Evolutionary conservation across 768 basidiomycete species (phyloP).

Genomic region (Suillus subaureus): DNA sequence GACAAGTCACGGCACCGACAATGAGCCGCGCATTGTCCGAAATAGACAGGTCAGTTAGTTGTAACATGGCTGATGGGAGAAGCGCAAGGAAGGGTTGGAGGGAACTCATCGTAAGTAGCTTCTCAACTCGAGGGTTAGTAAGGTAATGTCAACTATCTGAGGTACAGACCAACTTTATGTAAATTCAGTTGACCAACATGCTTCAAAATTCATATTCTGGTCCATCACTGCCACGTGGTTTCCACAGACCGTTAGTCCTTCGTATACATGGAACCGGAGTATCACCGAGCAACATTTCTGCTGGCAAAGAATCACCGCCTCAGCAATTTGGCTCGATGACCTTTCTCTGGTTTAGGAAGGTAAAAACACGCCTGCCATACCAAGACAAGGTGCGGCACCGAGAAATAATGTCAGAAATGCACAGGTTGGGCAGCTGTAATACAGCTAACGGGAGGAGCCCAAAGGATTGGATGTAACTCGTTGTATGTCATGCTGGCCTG

Average conservation of each 20-base stretch:
- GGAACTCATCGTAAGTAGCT: background rate
- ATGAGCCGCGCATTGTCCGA: background rate
- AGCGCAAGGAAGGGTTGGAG: background rate
- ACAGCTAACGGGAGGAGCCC: background rate
- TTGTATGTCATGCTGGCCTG: background rate
- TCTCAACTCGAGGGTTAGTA: background rate
- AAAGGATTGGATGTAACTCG: background rate
- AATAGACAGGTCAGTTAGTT: background rate
- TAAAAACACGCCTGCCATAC: background rate
- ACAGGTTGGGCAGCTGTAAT: background rate
- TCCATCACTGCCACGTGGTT: background rate
- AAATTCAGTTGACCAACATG: background rate
- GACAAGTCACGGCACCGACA: background rate
- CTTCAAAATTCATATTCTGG: background rate
- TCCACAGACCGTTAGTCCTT: background rate
- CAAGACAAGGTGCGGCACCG: background rate
- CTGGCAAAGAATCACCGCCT: background rate
- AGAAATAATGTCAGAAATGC: background rate
- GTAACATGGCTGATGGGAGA: background rate
- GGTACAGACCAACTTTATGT: background rate
- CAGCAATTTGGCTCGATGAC: background rate
- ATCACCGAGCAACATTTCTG: background rate
- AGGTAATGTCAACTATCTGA: background rate
- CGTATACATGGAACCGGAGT: background rate
- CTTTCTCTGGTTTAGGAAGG: background rate